Evolutionary conservation across 2,329 filamentous ascomycete genomes (phyloP), one percentile per base, ranked within the genome.

Genomic region (Clonostachys chloroleuca): DNA sequence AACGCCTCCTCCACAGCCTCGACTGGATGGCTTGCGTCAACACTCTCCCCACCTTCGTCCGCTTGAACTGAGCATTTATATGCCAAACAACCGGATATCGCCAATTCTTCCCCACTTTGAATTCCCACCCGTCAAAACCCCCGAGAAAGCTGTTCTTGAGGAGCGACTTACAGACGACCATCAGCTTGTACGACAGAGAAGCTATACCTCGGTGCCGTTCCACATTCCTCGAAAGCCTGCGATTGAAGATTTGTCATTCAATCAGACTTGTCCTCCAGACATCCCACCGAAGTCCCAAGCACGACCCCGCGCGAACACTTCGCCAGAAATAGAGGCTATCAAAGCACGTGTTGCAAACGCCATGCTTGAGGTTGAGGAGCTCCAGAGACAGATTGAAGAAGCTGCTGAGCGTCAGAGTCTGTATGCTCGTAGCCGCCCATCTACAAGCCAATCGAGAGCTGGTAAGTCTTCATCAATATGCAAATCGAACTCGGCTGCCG

Each of bases 321-420:
- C 75, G 5, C 67, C 74, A 5, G 70, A 69, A 48, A 68, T 78
- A 51, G 75, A 81, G 30, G 59, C 59, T 13, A 75, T 82, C 46
- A 75, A 78, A 44, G 74, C 78, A 52, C 69, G 77, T 40, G 77
- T 83, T 41, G 80, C 78, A 33, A 72, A 66, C 49, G 78, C 77
- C 43, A 74, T 83, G 66, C 64, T 78, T 46, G 81, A 85, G 57
- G 69, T 80, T 51, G 82, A 86, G 47, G 68, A 66, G 47, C 61
- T 83, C 40, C 73, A 85, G 60, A 74, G 73, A 48, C 73, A 81
- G 53, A 83, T 85, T 46, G 77, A 85, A 45, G 73, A 78, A 44
- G 68, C 80, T 18, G 73, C 83, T 20, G 78, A 83, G 66, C 74
- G 79, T 49, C 78, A 81, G 62, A 84, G 77, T 59, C 62, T 82